Percentiles rank a stretch among this genome's conserved stretches.
Evolutionary conservation across 1,139 yeast species (phyloP).

Genomic region (Tardiomyces digboiensis): DNA sequence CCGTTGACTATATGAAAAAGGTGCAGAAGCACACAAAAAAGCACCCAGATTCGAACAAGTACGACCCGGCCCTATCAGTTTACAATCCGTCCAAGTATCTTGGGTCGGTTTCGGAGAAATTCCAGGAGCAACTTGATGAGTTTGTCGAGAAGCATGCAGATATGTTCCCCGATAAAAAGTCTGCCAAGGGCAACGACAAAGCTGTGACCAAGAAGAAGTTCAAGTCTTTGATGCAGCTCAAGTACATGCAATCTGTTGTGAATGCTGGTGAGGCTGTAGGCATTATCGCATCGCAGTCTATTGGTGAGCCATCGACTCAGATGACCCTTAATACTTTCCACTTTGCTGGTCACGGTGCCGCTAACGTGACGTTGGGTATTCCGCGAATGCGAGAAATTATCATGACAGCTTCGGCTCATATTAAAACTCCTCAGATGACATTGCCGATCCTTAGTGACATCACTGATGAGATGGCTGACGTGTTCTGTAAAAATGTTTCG

Average conservation of each 20-base stretch:
- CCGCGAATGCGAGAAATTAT: slow-evolving; percentile 99
- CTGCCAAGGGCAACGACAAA: slow-evolving; percentile 25
- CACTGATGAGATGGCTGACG: slow-evolving; percentile 77
- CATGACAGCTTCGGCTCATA: slow-evolving; percentile 95
- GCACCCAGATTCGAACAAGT: slow-evolving; percentile 47
- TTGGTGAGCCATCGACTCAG: slow-evolving; percentile 99
- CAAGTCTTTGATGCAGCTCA: slow-evolving; percentile 95
- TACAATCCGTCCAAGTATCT: slow-evolving; percentile 83
- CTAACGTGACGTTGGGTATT: slow-evolving; percentile 98
- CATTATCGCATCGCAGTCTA: slow-evolving; percentile 95
- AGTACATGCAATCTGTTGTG: slow-evolving; percentile 92
- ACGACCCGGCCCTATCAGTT: slow-evolving; percentile 83
- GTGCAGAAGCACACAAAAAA: slow-evolving; percentile 66
- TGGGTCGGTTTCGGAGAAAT: slow-evolving; percentile 89
- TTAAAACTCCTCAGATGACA: slow-evolving; percentile 98
- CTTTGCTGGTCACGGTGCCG: slow-evolving; percentile 99
- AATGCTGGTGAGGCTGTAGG: slow-evolving; percentile 99
- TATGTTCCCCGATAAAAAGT: slow-evolving; percentile 36
- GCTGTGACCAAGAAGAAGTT: slow-evolving; percentile 71
- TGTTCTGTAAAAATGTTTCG: slow-evolving; percentile 87
- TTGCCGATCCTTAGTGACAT: slow-evolving; percentile 77
- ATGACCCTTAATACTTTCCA: slow-evolving; percentile 99
- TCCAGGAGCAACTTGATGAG: slow-evolving; percentile 69
- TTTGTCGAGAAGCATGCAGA: slow-evolving; percentile 45
- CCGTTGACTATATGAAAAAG: slow-evolving; percentile 74